Percentiles rank a stretch among this genome's conserved stretches.
These are phyloP conservation scores for Clavispora fructus DNA, from an alignment of 805 yeast genomes.

Conservation along the genomic window DNA sequence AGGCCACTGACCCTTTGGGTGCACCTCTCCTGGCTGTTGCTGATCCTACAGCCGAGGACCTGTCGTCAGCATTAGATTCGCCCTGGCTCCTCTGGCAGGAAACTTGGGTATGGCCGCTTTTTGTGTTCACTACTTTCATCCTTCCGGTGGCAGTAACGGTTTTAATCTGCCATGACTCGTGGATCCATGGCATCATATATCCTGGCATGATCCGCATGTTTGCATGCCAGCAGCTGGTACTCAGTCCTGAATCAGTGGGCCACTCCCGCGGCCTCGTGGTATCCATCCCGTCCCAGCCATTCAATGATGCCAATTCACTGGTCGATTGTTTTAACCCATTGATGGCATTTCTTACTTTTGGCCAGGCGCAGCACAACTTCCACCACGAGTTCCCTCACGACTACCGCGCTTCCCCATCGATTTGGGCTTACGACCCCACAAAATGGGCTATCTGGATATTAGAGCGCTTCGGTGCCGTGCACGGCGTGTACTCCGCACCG, in stretches of 20 bases:
- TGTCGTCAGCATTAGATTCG: neutral
- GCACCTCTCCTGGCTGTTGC: slow-evolving; percentile 11
- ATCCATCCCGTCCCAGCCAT: slow-evolving; percentile 53
- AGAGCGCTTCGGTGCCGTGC: slow-evolving; percentile 52
- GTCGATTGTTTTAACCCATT: slow-evolving; percentile 54
- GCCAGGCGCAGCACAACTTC: slow-evolving; percentile 89
- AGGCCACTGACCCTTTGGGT: neutral
- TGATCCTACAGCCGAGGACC: neutral
- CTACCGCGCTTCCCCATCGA: slow-evolving; percentile 67
- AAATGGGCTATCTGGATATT: slow-evolving; percentile 62
- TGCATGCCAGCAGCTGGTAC: slow-evolving; percentile 72
- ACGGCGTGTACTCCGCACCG: slow-evolving; percentile 54
- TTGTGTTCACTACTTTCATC: slow-evolving; percentile 24
- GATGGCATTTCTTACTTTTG: slow-evolving; percentile 66
- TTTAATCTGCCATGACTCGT: slow-evolving; percentile 25
- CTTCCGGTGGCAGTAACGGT: slow-evolving; percentile 26
- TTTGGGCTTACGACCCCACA: slow-evolving; percentile 83
- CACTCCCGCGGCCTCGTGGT: slow-evolving; percentile 60
- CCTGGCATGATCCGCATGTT: slow-evolving; percentile 74
- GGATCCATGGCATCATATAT: slow-evolving; percentile 44
- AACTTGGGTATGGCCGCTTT: slow-evolving; percentile 19
- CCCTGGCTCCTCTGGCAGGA: slow-evolving; percentile 34
- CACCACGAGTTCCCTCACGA: slow-evolving; percentile 96
- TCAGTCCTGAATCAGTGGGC: slow-evolving; percentile 77
- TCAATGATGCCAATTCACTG: slow-evolving; percentile 60